Evolutionary conservation across 2,329 filamentous ascomycete species (phyloP).

Genomic region (Apiospora phragmitis): DNA sequence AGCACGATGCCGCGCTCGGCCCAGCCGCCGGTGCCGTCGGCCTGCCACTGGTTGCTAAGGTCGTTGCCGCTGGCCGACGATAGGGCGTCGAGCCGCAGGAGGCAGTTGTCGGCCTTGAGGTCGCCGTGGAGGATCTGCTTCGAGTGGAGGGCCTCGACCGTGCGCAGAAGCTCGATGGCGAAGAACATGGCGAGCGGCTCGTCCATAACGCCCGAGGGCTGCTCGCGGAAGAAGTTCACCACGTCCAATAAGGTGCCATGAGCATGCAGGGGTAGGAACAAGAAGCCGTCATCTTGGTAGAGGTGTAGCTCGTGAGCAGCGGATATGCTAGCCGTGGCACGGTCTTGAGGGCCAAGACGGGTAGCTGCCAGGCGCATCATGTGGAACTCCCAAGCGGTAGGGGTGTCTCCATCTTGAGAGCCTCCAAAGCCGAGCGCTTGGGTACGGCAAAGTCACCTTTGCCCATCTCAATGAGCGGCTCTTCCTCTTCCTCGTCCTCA

Average conservation of each 20-base stretch:
- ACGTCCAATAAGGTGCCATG: slow-evolving; percentile 95
- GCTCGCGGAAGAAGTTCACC: slow-evolving; percentile 79
- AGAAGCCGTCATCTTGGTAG: slow-evolving; percentile 85
- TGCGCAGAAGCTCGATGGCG: slow-evolving; percentile 85
- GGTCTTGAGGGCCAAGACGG: slow-evolving; percentile 70
- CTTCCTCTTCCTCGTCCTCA: slow-evolving; percentile 38
- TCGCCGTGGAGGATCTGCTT: slow-evolving; percentile 86
- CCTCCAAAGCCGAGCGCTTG: slow-evolving; percentile 67
- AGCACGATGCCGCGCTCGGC: slow-evolving; percentile 74
- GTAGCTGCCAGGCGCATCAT: slow-evolving; percentile 83
- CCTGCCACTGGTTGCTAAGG: slow-evolving; percentile 66
- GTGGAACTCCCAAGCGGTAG: slow-evolving; percentile 92
- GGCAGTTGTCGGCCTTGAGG: slow-evolving; percentile 92
- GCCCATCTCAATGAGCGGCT: slow-evolving; percentile 55
- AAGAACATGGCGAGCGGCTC: slow-evolving; percentile 95
- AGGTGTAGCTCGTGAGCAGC: slow-evolving; percentile 88
- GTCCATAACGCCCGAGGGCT: slow-evolving; percentile 77
- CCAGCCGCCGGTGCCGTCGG: slow-evolving; percentile 79
- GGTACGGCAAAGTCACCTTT: slow-evolving; percentile 59
- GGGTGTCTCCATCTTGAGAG: slow-evolving; percentile 94
- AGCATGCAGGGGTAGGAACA: slow-evolving; percentile 83
- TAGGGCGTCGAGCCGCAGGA: slow-evolving; percentile 73
- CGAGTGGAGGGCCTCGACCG: slow-evolving; percentile 81
- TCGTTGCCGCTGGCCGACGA: slow-evolving; percentile 31
- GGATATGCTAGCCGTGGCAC: slow-evolving; percentile 76